Percentiles rank a stretch among this genome's conserved stretches.
Conservation (phyloP, 441 rosid genomes). For the Aquilaria agallochum region DNA sequence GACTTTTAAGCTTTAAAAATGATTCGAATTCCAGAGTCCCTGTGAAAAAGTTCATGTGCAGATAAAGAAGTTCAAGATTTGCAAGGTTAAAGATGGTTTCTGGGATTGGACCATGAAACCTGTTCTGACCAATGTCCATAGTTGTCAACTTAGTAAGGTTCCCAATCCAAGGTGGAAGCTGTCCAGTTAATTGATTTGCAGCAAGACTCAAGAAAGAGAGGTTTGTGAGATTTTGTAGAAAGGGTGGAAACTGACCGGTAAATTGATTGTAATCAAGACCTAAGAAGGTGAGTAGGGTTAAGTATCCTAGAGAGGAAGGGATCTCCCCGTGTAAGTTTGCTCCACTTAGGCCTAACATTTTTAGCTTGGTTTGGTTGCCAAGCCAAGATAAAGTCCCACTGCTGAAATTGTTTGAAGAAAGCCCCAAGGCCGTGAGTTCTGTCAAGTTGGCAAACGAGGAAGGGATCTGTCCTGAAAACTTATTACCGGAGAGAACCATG, state of each 20-base stretch:
- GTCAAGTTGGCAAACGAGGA: conserved; percentile 3
- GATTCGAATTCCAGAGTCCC: background rate
- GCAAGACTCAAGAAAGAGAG: background rate
- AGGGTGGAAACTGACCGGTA: background rate
- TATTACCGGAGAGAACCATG: background rate
- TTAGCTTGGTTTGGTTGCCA: background rate
- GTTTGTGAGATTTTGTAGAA: background rate
- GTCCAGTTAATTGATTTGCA: background rate
- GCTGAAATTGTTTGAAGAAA: background rate
- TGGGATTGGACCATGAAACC: background rate
- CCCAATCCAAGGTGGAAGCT: conserved; percentile 3
- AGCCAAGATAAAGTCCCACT: background rate
- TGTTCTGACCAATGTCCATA: background rate
- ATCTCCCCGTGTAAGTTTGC: background rate
- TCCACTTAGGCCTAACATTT: background rate
- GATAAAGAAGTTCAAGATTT: background rate
- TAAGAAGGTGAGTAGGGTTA: background rate
- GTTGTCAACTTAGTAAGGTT: background rate
- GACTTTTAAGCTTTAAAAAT: conserved; percentile 2
- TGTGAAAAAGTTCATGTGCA: conserved; percentile 6
- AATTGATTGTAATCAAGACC: background rate
- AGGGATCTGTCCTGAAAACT: background rate
- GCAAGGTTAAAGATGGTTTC: conserved; percentile 1
- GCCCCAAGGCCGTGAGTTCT: background rate
- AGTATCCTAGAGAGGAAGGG: background rate